Evolutionary conservation across 1,284 basidiomycete genomes (phyloP).

Genomic region (Sanghuangporus sanghuang): DNA sequence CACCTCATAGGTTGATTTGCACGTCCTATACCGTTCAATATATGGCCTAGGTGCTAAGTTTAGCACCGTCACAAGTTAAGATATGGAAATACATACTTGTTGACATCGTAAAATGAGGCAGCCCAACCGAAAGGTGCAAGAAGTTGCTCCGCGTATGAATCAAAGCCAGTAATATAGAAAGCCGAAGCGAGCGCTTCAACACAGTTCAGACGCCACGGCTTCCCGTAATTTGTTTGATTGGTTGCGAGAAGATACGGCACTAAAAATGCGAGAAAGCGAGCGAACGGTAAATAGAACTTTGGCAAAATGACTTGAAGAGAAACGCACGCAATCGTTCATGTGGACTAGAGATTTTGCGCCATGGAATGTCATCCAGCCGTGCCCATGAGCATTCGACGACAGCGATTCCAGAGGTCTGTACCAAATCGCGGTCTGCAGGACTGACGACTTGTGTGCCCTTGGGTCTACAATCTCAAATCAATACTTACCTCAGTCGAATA

Average conservation of each 20-base stretch:
- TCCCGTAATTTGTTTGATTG: constrained; percentile 94
- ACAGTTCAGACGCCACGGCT: constrained; percentile 88
- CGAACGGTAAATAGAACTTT: background rate
- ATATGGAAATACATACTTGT: constrained; percentile 46
- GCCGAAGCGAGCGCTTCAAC: constrained; percentile 92
- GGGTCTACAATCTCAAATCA: constrained; percentile 50
- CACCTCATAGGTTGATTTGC: constrained; percentile 61
- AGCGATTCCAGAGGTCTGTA: constrained; percentile 76
- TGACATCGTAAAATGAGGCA: constrained; percentile 78
- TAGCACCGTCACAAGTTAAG: background rate
- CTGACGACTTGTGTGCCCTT: constrained; percentile 80
- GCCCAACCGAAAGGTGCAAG: constrained; percentile 86
- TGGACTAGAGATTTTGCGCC: constrained; percentile 88
- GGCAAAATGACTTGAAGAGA: background rate
- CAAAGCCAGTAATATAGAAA: constrained; percentile 87
- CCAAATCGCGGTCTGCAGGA: constrained; percentile 80
- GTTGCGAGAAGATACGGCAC: constrained; percentile 91
- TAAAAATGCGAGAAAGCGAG: constrained; percentile 28
- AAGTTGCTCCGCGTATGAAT: constrained; percentile 72
- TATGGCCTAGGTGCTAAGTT: constrained; percentile 38
- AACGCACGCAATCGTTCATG: constrained; percentile 84
- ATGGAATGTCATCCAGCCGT: constrained; percentile 89
- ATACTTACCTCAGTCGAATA: background rate
- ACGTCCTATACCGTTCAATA: constrained; percentile 70
- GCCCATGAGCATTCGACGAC: constrained; percentile 99